Evolutionary conservation across 257 asterid genomes (phyloP), one percentile per base, ranked within the genome.

Genomic region (Echium plantagineum): DNA sequence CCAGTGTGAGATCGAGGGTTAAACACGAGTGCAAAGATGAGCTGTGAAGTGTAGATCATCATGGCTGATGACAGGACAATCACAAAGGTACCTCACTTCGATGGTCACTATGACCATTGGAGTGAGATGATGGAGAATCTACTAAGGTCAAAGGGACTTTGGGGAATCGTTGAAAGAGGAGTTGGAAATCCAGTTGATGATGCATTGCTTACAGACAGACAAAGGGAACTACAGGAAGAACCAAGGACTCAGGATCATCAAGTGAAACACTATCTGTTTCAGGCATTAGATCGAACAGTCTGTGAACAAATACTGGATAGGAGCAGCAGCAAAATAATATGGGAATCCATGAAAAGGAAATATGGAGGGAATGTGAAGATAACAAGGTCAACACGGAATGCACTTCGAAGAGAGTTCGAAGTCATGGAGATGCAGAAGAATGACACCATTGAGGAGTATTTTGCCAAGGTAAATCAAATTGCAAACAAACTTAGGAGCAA

Each of bases 261-360:
- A 4, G 62, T 31, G 48, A 58, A 58, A 58, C 48, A 30, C 21
- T 58, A 58, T 58, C 48, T 24, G 26, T 24, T 24, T 24, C 26
- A 24, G 3, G 26, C 26, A 24, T 3, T 24, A 3, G 26, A 24
- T 58, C 28, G 19, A 12, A 3, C 1, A 9, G 21, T 19, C 1
- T 58, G 28, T 19, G 4, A 58, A 7, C 5, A 24, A 16, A 58
- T 24, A 20, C 4, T 31, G n/a, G 48, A 58, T 8, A 22, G 48
- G n/a, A 16, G 48, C 1, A 58, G 51, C 1, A 6, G 13, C 0
- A 58, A 58, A 17, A 58, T 24, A n/a, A 16, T 58, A 6, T 31
- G 10, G 48, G 47, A 58, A 1, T 58, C 62, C 17, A 4, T 24
- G 60, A 56, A 56, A 4, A 19, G 3, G 15, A 52, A 52, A 15